A percentile compares a stretch with the other conserved stretches of the same genome.
These are phyloP conservation scores for Pachysandra terminalis DNA, from an alignment of 164 flowering plant species.

Conservation along the genomic window DNA sequence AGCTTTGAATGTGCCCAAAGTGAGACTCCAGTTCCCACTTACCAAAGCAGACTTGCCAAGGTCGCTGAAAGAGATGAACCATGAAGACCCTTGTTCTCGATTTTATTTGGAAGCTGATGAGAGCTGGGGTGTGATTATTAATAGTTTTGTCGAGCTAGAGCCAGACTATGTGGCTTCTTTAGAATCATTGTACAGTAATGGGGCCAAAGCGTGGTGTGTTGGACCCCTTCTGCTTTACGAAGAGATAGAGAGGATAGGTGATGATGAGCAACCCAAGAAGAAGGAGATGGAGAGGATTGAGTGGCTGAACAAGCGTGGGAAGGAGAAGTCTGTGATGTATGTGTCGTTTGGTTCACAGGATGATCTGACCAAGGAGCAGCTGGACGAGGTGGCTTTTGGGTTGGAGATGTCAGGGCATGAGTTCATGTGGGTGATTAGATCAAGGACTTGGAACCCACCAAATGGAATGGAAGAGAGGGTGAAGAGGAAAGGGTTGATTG, in stretches of 20 bases:
- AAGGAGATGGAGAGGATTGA: background rate
- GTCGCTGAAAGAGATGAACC: background rate
- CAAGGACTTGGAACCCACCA: conserved; percentile 5
- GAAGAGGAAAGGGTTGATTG: conserved; percentile 1
- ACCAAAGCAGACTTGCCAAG: conserved; percentile 10
- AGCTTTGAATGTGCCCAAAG: background rate
- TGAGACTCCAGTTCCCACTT: background rate
- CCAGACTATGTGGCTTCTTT: conserved; percentile 4
- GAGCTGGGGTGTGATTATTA: conserved; percentile 24
- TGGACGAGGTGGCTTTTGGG: conserved; percentile 2
- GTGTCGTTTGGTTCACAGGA: conserved; percentile 21
- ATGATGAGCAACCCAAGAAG: background rate
- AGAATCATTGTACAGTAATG: conserved; percentile 12
- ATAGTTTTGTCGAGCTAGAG: conserved; percentile 21
- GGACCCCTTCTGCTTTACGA: conserved; percentile 19
- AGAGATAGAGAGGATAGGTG: background rate
- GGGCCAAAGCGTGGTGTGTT: conserved; percentile 18
- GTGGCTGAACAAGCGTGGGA: background rate
- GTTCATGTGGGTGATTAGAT: conserved; percentile 5
- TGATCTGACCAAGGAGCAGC: background rate
- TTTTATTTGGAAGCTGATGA: background rate
- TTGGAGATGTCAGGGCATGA: conserved; percentile 5
- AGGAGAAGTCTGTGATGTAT: conserved; percentile 11
- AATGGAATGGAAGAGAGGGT: conserved; percentile 7
- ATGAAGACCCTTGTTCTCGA: conserved; percentile 2